These are phyloP conservation scores for Tetraselmis striata DNA, from an alignment of 139 green algal species.

Conservation along the genomic window DNA sequence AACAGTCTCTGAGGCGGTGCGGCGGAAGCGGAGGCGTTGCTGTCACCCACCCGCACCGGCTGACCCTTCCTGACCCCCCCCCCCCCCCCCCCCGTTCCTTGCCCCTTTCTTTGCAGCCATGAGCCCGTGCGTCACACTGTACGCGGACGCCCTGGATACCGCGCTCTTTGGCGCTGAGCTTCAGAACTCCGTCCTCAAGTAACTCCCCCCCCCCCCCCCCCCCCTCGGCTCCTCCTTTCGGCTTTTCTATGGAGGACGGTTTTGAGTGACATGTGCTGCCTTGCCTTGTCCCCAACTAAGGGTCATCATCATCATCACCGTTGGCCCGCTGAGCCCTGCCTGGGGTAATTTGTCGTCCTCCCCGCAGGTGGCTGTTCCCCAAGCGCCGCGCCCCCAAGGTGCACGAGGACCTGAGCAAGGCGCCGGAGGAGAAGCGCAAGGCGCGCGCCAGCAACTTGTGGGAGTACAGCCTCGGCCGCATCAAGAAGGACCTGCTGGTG, in stretches of 20 bases:
- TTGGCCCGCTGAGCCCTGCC: not conserved
- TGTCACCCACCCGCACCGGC: too few species aligned
- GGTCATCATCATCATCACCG: too few species aligned
- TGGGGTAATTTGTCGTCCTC: not conserved
- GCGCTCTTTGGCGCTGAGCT: not conserved
- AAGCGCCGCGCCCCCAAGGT: not conserved
- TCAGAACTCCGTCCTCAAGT: not conserved
- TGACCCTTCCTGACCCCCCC: not conserved
- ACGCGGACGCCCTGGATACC: not conserved
- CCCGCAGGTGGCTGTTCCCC: not conserved
- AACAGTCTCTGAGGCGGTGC: too few species aligned
- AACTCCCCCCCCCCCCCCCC: too few species aligned
- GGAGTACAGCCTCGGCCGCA: not conserved
- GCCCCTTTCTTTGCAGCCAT: not conserved
- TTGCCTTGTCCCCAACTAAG: too few species aligned
- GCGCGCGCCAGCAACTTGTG: not conserved
- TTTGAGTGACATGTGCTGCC: too few species aligned
- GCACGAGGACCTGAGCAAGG: not conserved
- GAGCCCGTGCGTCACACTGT: not conserved
- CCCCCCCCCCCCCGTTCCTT: not conserved
- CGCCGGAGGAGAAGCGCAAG: not conserved
- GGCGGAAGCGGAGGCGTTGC: too few species aligned
- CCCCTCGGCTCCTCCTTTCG: too few species aligned
- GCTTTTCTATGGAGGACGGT: too few species aligned
- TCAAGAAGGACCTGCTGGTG: not conserved